These are phyloP conservation scores for Fusarium tanahbumbuense DNA, from an alignment of 2,329 filamentous ascomycete species.

Conservation along the genomic window DNA sequence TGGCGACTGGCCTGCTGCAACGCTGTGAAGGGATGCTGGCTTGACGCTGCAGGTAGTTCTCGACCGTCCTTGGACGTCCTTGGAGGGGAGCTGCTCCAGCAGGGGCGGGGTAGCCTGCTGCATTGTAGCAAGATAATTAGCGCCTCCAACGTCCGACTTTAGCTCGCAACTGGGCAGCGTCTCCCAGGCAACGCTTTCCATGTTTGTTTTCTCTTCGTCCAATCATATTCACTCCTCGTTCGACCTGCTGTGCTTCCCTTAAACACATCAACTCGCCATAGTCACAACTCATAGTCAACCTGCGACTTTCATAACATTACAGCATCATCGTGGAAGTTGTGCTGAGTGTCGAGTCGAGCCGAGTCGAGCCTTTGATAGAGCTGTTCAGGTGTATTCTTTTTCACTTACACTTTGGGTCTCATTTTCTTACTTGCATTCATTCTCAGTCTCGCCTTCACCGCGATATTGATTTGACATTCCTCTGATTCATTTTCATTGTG, in stretches of 20 bases:
- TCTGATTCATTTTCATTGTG: conserved; percentile 39
- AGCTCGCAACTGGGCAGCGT: conserved; percentile 33
- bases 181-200: conserved; percentile 45
- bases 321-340: conserved; percentile 43
- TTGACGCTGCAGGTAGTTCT: conserved; percentile 28
- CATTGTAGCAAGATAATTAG: conserved; percentile 48
- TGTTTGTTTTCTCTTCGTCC: conserved; percentile 51
- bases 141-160: conserved; percentile 38
- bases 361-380: conserved; percentile 43
- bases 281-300: conserved; percentile 21
- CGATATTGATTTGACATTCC: conserved; percentile 53
- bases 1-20: conserved; percentile 45
- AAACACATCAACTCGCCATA: conserved; percentile 49
- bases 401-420: conserved; percentile 42
- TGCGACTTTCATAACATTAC: conserved; percentile 43
- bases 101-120: conserved; percentile 46
- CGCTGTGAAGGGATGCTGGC: conserved; percentile 32
- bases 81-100: conserved; percentile 38
- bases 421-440: conserved; percentile 46
- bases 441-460: conserved; percentile 26
- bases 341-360: conserved; percentile 18
- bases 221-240: conserved; percentile 43
- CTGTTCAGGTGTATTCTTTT: conserved; percentile 39
- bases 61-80: conserved; percentile 30
- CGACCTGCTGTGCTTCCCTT: conserved; percentile 45